Base-by-base conservation (phyloP, 352 stramenopile species). In the Phytopythium boreale region DNA sequence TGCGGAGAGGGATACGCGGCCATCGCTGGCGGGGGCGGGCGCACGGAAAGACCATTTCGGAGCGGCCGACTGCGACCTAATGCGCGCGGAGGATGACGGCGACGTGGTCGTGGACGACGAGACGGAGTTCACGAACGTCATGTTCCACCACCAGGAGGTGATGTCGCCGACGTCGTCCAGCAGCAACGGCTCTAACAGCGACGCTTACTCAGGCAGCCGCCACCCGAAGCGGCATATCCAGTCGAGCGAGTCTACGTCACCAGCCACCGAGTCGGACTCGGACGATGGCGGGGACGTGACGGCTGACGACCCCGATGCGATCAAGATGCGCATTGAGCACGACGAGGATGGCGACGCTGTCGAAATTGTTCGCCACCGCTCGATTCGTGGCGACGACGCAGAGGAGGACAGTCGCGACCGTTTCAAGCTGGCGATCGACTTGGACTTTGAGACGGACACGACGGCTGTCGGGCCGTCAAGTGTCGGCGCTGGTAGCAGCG, bases 401-500 rank as follows among this genome's bases (percentile, higher is more conserved):
- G 69, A 80, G 11, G 64, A 67, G 56, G 64, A 68, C 5, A 69
- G 79, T 17, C 64, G 75, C 10, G 70, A 87, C 36, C 69, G 62
- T 29, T 87, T 85, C 66, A 66, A 84, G 15, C 59, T 89, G 43
- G 77, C 84, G 34, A 78, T 90, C 20, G 72, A 79, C 24, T 47
- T 93, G 55, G 77, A 92, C 59, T 82, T 89, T 66, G 82, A 92
- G 63, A 85, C 77, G 0, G 79, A 88, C 53, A 80, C 77, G 22
- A 79, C 80, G 51, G 55, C 47, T 27, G 64, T 72, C 56, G 56
- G 27, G 0, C 56, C 56, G 37, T 52, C 56, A 3, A 62, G 41
- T 27, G 41, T 36, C 22, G 56, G 39, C 12, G 56, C 37, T 0
- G 41, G 14, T 10, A 52, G 56, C 56, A 39, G 27, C 39, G 65